Conservation (phyloP, 2,329 filamentous ascomycete genomes). For the Westerdykella ornata region DNA sequence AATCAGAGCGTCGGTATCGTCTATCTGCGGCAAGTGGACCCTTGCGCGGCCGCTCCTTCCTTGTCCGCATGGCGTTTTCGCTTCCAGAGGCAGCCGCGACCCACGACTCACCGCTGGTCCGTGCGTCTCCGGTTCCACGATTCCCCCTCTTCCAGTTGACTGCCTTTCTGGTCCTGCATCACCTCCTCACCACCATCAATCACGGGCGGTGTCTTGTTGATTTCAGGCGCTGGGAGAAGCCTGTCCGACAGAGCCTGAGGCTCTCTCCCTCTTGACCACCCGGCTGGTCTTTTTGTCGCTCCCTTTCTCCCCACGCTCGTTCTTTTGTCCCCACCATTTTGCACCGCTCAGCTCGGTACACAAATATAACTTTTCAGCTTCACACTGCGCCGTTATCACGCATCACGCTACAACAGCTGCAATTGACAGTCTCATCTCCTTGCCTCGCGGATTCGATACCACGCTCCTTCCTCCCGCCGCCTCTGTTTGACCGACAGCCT, state of each 20-base stretch:
- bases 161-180: background rate
- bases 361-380: background rate
- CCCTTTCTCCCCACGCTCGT: background rate
- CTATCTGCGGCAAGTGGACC: too few relatives aligned
- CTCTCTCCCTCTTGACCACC: too few relatives aligned
- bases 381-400: background rate
- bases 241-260: background rate
- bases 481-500: constrained; percentile 19
- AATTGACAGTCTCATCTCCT: background rate
- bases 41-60: too few relatives aligned
- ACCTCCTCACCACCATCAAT: background rate
- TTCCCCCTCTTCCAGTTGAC: too few relatives aligned
- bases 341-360: background rate
- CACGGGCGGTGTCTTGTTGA: background rate
- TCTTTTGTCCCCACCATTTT: background rate
- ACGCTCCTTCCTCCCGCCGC: constrained; percentile 15
- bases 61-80: too few relatives aligned
- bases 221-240: background rate
- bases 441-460: background rate
- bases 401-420: background rate
- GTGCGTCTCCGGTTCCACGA: too few relatives aligned
- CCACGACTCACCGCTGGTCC: too few relatives aligned
- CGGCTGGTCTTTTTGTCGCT: too few relatives aligned
- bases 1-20: too few relatives aligned
- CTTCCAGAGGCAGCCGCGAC: too few relatives aligned